These are phyloP conservation scores for Geotrichum carabidarum DNA, from an alignment of 1,139 yeast genomes.

Conservation along the genomic window DNA sequence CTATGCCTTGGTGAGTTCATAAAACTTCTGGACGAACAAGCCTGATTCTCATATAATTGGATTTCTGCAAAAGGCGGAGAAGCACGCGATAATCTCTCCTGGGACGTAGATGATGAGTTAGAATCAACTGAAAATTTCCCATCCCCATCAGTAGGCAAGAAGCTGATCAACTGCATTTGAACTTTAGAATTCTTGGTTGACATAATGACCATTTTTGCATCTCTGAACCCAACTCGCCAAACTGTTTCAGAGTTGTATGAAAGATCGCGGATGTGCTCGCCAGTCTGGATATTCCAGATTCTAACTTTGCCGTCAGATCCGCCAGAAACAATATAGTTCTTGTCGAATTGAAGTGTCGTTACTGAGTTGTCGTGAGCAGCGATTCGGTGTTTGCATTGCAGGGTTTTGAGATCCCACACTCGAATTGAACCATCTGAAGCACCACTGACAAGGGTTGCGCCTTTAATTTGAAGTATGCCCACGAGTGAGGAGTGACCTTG, in stretches of 20 bases:
- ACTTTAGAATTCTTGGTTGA: constrained; percentile 37
- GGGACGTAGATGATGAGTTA: too few relatives aligned
- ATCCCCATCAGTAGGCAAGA: constrained; percentile 22
- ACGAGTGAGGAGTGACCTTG: constrained; percentile 63
- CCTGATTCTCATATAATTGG: too few relatives aligned
- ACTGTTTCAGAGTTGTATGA: constrained; percentile 38
- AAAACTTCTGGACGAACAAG: too few relatives aligned
- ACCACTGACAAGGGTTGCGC: constrained; percentile 83
- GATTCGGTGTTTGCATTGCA: constrained; percentile 82
- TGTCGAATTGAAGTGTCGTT: constrained; percentile 82
- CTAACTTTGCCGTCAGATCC: constrained; percentile 81
- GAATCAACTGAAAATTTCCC: too few relatives aligned
- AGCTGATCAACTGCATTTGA: constrained; percentile 40
- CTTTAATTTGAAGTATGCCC: constrained; percentile 82
- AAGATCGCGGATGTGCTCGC: constrained; percentile 46
- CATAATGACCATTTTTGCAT: constrained; percentile 40
- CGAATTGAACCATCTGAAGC: constrained; percentile 86
- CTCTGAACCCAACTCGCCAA: constrained; percentile 42
- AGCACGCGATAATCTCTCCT: too few relatives aligned
- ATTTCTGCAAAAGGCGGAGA: too few relatives aligned
- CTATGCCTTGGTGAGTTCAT: too few relatives aligned
- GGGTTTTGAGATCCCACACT: constrained; percentile 89
- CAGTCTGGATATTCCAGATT: constrained; percentile 83
- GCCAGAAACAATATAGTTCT: constrained; percentile 82
- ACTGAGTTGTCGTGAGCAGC: constrained; percentile 77